Conservation (phyloP, 2,329 filamentous ascomycete species). For the Penicillium sp. region DNA sequence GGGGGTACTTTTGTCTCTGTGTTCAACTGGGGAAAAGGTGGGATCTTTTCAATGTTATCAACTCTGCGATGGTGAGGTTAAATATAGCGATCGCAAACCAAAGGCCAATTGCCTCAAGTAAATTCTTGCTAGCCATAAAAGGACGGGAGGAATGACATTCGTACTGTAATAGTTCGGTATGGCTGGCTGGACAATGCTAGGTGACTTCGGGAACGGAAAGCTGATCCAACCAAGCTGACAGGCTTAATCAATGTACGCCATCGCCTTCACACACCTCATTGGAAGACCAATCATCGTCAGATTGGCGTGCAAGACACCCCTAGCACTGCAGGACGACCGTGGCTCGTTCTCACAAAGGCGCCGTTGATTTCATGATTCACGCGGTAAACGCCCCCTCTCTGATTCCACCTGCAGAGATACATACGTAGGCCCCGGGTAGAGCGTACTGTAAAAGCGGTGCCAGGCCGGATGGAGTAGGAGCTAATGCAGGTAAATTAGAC, state of each 20-base stretch:
- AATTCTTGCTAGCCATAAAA: no score
- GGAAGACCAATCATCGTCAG: not conserved
- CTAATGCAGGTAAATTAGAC: slow-evolving; percentile 2
- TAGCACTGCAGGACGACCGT: not conserved
- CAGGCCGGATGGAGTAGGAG: slow-evolving; percentile 10
- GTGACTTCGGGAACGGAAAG: not conserved
- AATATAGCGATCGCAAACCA: no score
- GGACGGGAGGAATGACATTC: no score
- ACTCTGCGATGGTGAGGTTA: no score
- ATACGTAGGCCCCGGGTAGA: not conserved
- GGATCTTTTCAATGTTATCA: not conserved
- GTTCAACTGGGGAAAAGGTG: not conserved
- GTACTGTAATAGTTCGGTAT: not conserved
- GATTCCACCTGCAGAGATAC: not conserved
- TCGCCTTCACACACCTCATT: not conserved
- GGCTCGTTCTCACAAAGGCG: not conserved
- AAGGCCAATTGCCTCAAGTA: no score
- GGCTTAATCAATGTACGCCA: not conserved
- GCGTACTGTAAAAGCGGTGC: slow-evolving; percentile 5
- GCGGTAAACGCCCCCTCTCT: not conserved
- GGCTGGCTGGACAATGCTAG: not conserved
- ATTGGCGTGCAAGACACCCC: not conserved
- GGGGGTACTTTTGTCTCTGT: not conserved
- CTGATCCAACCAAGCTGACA: not conserved
- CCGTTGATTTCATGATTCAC: not conserved